Evolutionary conservation across 2,329 filamentous ascomycete genomes (phyloP).

Genomic region (Balansia obtecta): DNA sequence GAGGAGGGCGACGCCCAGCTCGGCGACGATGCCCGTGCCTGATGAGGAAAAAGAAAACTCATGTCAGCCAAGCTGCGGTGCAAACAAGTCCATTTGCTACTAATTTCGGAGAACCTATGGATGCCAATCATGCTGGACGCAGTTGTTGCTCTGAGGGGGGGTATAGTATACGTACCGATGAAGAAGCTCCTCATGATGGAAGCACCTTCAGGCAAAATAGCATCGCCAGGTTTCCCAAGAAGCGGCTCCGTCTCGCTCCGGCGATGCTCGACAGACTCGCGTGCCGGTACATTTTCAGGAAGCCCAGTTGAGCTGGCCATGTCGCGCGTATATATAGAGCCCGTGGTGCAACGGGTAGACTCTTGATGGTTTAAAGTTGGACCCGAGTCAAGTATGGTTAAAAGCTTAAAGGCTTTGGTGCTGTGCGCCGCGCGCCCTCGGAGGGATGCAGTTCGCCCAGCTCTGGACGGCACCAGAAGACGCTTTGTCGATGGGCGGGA

Average conservation of each 20-base stretch:
- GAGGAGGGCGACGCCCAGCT: conserved; percentile 66
- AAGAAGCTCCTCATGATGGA: conserved; percentile 59
- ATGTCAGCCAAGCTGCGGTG: neutral
- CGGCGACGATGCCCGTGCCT: conserved; percentile 75
- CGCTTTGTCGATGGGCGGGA: no score
- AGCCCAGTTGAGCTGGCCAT: conserved; percentile 63
- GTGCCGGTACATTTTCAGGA: conserved; percentile 34
- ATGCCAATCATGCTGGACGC: neutral
- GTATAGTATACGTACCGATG: conserved; percentile 44
- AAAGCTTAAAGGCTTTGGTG: neutral
- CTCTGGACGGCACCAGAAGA: no score
- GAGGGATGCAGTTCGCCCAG: no score
- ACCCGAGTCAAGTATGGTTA: no score
- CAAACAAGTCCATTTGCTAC: neutral
- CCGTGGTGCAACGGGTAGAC: no score
- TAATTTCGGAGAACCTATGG: neutral
- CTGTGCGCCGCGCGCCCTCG: neutral
- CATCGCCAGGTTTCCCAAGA: conserved; percentile 53
- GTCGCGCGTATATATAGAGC: neutral
- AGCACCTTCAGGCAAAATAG: conserved; percentile 51
- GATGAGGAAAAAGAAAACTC: neutral
- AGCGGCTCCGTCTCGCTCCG: conserved; percentile 29
- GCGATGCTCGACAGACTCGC: conserved; percentile 12
- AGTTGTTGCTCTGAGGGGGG: neutral
- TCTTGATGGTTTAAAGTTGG: no score